These are phyloP conservation scores for Globisporangium middletonii DNA, from an alignment of 352 stramenopile genomes.

Conservation along the genomic window DNA sequence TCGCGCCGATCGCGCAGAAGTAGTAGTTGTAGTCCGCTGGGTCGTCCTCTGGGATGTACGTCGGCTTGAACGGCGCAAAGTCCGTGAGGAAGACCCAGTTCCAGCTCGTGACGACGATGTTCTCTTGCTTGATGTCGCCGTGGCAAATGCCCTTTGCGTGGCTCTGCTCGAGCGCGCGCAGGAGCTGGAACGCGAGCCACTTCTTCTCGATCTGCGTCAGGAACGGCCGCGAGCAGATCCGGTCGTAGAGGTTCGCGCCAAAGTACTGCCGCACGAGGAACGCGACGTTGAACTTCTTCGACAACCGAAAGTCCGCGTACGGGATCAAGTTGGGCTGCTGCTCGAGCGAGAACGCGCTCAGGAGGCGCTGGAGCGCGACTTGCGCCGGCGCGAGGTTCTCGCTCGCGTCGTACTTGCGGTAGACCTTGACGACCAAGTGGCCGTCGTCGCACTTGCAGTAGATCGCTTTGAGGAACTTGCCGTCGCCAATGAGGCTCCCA, in stretches of 20 bases:
- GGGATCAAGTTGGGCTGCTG: conserved; percentile 78
- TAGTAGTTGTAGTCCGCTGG: conserved; percentile 96
- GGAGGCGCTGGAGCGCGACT: conserved; percentile 43
- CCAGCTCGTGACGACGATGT: conserved; percentile 97
- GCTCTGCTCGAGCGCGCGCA: conserved; percentile 91
- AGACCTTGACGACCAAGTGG: conserved; percentile 84
- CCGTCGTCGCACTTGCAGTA: conserved; percentile 85
- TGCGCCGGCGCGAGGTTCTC: conserved; percentile 60
- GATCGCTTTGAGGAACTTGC: conserved; percentile 89
- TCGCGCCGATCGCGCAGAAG: conserved; percentile 83
- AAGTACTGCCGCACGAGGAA: conserved; percentile 96
- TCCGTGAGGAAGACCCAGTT: conserved; percentile 97
- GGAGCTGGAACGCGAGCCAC: conserved; percentile 97
- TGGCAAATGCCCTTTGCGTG: conserved; percentile 93
- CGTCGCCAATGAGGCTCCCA: conserved; percentile 74
- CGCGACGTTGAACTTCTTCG: conserved; percentile 76
- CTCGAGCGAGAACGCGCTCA: conserved; percentile 55
- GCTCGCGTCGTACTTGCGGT: conserved; percentile 76
- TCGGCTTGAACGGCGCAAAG: conserved; percentile 95
- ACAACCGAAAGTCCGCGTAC: conserved; percentile 76
- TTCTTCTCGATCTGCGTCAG: conserved; percentile 94
- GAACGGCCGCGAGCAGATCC: conserved; percentile 95
- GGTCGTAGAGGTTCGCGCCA: conserved; percentile 94
- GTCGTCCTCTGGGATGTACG: conserved; percentile 94
- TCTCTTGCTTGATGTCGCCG: conserved; percentile 97